These are phyloP conservation scores for Exophiala viscosa DNA, from an alignment of 2,329 filamentous ascomycete genomes.

Conservation along the genomic window DNA sequence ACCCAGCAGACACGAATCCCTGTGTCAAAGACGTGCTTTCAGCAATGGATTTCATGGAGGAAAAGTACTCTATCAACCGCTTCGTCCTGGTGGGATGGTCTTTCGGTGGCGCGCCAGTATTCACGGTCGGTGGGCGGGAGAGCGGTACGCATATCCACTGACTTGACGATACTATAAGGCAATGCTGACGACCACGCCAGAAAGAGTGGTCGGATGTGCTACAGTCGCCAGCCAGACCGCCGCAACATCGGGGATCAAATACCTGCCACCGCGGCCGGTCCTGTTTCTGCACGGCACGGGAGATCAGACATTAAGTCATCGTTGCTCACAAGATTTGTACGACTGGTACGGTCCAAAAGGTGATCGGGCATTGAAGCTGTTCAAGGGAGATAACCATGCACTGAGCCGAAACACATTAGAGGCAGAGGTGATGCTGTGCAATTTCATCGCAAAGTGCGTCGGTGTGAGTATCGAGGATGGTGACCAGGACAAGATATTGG, in stretches of 20 bases:
- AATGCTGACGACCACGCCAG: neutral
- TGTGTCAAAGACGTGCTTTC: conserved; percentile 38
- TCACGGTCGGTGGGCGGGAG: conserved; percentile 21
- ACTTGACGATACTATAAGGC: neutral
- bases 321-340: conserved; percentile 38
- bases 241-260: conserved; percentile 27
- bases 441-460: conserved; percentile 36
- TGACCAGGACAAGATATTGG: conserved; percentile 12
- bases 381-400: conserved; percentile 43
- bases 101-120: conserved; percentile 41
- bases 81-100: conserved; percentile 45
- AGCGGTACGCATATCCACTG: neutral
- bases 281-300: conserved; percentile 40
- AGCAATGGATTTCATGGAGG: conserved; percentile 36
- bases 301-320: conserved; percentile 35
- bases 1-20: conserved; percentile 34
- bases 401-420: conserved; percentile 36
- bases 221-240: conserved; percentile 41
- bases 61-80: conserved; percentile 30
- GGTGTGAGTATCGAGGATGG: conserved; percentile 12
- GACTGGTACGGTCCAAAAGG: conserved; percentile 36
- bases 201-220: conserved; percentile 37
- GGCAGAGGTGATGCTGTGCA: conserved; percentile 40
- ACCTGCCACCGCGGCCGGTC: conserved; percentile 30
- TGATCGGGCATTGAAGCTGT: conserved; percentile 36